phyloP scores from a whole-genome alignment of 2,329 filamentous ascomycete species.

The Penicillium capsulatum region DNA sequence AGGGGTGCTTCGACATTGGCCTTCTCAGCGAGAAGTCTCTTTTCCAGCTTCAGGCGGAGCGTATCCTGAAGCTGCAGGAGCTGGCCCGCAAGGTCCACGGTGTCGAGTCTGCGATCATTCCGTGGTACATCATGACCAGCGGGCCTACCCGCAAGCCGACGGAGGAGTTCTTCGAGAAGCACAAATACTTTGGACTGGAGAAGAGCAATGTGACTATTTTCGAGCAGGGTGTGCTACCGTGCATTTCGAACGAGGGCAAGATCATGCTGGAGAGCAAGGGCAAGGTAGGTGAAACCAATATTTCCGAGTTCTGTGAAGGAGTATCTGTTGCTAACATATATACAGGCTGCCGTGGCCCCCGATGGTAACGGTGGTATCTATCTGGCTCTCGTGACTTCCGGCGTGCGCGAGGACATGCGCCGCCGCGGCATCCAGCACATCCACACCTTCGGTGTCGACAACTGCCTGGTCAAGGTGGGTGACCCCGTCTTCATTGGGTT shows the following conservation, averaged over 20 bases:
- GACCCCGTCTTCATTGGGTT: conserved; percentile 96
- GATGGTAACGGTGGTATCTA: conserved; percentile 98
- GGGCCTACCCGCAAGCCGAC: conserved; percentile 88
- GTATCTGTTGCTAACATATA: not conserved
- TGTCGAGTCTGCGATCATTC: conserved; percentile 62
- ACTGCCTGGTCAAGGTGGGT: conserved; percentile 98
- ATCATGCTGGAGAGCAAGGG: conserved; percentile 88
- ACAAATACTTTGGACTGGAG: conserved; percentile 85
- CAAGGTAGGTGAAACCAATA: conserved; percentile 51
- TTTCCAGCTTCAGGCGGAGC: conserved; percentile 96
- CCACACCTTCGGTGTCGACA: conserved; percentile 97
- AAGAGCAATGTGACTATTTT: conserved; percentile 87
- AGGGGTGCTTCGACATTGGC: conserved; percentile 96
- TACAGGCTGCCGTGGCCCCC: conserved; percentile 77
- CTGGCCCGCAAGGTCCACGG: conserved; percentile 69
- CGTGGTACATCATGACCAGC: conserved; percentile 99
- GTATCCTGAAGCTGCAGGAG: conserved; percentile 79
- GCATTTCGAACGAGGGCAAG: conserved; percentile 96
- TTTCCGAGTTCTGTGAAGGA: not conserved
- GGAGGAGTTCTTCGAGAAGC: conserved; percentile 85
- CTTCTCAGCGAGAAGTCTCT: conserved; percentile 88
- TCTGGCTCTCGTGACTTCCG: conserved; percentile 76
- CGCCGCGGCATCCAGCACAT: conserved; percentile 89
- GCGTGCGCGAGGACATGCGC: conserved; percentile 81
- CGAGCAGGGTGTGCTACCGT: conserved; percentile 93